These are phyloP conservation scores for Hymenotorrendiella dingleyae DNA, from an alignment of 2,329 filamentous ascomycete genomes.

Conservation along the genomic window DNA sequence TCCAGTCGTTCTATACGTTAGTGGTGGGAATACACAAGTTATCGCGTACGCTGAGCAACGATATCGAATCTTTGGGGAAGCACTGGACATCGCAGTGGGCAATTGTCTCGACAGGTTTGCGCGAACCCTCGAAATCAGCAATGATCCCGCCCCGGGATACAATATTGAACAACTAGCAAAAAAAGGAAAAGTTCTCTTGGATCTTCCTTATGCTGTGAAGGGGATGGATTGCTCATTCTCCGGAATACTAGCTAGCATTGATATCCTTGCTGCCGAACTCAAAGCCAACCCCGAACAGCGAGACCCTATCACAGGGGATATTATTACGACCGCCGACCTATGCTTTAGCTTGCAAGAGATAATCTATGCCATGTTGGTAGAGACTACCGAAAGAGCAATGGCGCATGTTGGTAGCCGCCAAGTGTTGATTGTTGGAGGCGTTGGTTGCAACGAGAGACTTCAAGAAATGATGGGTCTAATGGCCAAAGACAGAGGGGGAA, in stretches of 20 bases:
- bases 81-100: slow-evolving; percentile 93
- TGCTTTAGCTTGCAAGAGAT: slow-evolving; percentile 97
- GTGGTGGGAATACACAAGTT: slow-evolving; percentile 93
- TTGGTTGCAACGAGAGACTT: slow-evolving; percentile 88
- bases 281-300: slow-evolving; percentile 39
- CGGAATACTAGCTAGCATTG: slow-evolving; percentile 79
- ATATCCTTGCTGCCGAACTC: slow-evolving; percentile 70
- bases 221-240: slow-evolving; percentile 98
- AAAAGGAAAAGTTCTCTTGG: slow-evolving; percentile 64
- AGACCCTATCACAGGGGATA: slow-evolving; percentile 44
- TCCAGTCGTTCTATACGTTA: slow-evolving; percentile 93
- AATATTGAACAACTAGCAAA: slow-evolving; percentile 95
- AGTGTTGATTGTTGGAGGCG: slow-evolving; percentile 91
- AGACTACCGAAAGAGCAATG: slow-evolving; percentile 98
- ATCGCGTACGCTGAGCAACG: slow-evolving; percentile 92
- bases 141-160: slow-evolving; percentile 94
- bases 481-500: slow-evolving; percentile 82
- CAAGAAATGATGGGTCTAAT: slow-evolving; percentile 99
- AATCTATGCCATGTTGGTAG: slow-evolving; percentile 92
- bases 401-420: slow-evolving; percentile 88
- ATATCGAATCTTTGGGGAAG: slow-evolving; percentile 97
- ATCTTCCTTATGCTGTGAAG: slow-evolving; percentile 93
- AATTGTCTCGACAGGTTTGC: slow-evolving; percentile 97
- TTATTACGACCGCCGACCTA: slow-evolving; percentile 73
- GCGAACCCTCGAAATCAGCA: slow-evolving; percentile 81